Percentiles rank a stretch among this genome's conserved stretches.
These are phyloP conservation scores for Soucietia sequanensis DNA, from an alignment of 805 yeast genomes.

Conservation along the genomic window DNA sequence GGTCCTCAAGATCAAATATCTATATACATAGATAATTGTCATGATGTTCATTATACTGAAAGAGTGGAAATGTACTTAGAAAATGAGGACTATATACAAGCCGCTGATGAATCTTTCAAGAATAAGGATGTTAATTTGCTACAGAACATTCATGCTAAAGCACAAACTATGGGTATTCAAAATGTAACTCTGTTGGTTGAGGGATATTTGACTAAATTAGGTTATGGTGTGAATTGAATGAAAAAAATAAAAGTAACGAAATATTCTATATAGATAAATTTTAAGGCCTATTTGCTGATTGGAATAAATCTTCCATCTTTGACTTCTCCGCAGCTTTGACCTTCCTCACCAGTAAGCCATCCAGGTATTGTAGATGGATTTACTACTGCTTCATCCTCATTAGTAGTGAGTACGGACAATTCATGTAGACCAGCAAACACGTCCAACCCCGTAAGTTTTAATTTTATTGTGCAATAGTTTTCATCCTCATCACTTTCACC, in stretches of 20 bases:
- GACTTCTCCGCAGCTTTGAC: slow-evolving; percentile 46
- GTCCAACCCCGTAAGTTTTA: slow-evolving; percentile 61
- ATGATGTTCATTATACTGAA: slow-evolving; percentile 41
- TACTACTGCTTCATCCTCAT: slow-evolving; percentile 35
- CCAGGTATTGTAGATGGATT: slow-evolving; percentile 62
- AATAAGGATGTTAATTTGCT: slow-evolving; percentile 41
- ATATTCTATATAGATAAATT: not conserved
- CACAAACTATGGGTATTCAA: slow-evolving; percentile 5
- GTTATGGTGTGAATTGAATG: slow-evolving; percentile 13
- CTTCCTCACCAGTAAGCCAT: slow-evolving; percentile 80
- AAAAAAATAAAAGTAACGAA: no score
- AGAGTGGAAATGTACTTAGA: slow-evolving; percentile 50
- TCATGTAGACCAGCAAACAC: slow-evolving; percentile 79
- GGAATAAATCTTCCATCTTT: slow-evolving; percentile 13
- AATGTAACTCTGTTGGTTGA: slow-evolving; percentile 13
- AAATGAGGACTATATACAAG: slow-evolving; percentile 51
- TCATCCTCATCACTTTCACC: slow-evolving; percentile 10
- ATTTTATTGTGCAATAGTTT: slow-evolving; percentile 20
- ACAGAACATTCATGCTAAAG: slow-evolving; percentile 14
- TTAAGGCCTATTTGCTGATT: no score
- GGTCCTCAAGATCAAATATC: slow-evolving; percentile 63
- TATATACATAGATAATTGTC: slow-evolving; percentile 54
- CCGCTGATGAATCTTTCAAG: slow-evolving; percentile 48
- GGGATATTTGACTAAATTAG: slow-evolving; percentile 23
- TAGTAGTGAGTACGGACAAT: slow-evolving; percentile 39